Conservation (phyloP, 2,329 filamentous ascomycete species). For the Juglanconis sp. region DNA sequence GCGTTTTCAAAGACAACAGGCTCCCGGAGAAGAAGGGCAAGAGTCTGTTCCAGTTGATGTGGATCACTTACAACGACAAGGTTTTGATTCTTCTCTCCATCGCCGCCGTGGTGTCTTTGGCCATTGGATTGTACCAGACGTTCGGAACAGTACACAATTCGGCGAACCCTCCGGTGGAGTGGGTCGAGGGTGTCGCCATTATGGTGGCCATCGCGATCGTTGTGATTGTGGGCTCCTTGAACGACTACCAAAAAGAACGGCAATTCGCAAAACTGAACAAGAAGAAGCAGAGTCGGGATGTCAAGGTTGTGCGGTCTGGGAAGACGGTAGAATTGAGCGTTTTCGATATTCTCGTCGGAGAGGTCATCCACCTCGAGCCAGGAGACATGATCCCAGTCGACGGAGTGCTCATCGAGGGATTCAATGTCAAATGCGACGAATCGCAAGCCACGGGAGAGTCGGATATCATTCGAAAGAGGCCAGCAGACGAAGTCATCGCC, state of each 20-base stretch:
- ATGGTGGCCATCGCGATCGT: constrained; percentile 77
- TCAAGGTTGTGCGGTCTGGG: constrained; percentile 71
- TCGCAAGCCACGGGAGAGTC: constrained; percentile 78
- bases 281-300: constrained; percentile 72
- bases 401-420: constrained; percentile 69
- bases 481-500: constrained; percentile 64
- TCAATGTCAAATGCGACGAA: constrained; percentile 74
- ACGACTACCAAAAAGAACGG: constrained; percentile 77
- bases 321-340: constrained; percentile 67
- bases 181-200: constrained; percentile 80
- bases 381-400: constrained; percentile 74
- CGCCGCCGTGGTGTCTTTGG: constrained; percentile 70
- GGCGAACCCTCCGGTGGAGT: constrained; percentile 61
- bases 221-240: constrained; percentile 71
- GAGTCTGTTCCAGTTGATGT: constrained; percentile 68
- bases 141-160: constrained; percentile 56
- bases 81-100: constrained; percentile 69
- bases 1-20: constrained; percentile 69
- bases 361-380: constrained; percentile 70
- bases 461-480: constrained; percentile 67
- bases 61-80: constrained; percentile 84
- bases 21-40: constrained; percentile 74
- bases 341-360: constrained; percentile 66
- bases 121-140: constrained; percentile 72
- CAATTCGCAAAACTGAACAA: constrained; percentile 76